Evolutionary conservation across 768 basidiomycete species (phyloP).

Genomic region (Leccinum sublutescens): DNA sequence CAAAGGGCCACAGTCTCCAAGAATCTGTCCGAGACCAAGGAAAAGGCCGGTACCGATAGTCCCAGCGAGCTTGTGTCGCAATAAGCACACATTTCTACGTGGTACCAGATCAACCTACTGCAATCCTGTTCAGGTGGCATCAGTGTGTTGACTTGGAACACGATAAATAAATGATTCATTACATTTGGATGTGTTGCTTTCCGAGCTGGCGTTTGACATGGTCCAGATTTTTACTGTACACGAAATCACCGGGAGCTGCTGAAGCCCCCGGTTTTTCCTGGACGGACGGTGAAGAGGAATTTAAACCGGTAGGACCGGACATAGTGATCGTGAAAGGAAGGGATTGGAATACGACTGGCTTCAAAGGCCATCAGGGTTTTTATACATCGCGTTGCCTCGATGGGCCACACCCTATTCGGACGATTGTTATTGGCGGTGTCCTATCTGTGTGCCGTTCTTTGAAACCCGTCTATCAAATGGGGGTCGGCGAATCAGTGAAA

Average conservation of each 20-base stretch:
- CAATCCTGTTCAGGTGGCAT: conserved; percentile 15
- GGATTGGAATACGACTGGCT: not conserved
- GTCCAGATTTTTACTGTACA: conserved; percentile 15
- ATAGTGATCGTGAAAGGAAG: not conserved
- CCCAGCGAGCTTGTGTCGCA: conserved; percentile 24
- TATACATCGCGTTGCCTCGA: not conserved
- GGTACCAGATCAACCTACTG: conserved; percentile 11
- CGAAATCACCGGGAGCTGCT: conserved; percentile 7
- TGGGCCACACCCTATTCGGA: too few relatives aligned
- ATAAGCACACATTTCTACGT: not conserved
- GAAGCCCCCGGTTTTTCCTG: not conserved
- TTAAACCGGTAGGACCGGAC: not conserved
- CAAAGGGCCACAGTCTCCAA: conserved; percentile 26
- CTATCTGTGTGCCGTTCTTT: too few relatives aligned
- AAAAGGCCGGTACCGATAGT: conserved; percentile 33
- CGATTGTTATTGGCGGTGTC: too few relatives aligned
- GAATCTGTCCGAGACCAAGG: conserved; percentile 31
- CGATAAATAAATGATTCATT: not conserved
- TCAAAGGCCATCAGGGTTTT: not conserved
- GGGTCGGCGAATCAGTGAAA: not conserved
- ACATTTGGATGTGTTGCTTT: conserved; percentile 23
- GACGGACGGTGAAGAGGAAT: not conserved
- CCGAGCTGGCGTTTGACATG: conserved; percentile 21
- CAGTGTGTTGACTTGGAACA: not conserved
- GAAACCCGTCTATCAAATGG: not conserved